Evolutionary conservation across 176 grass and related monocot genomes (phyloP).

Genomic region (Raddia guianensis): DNA sequence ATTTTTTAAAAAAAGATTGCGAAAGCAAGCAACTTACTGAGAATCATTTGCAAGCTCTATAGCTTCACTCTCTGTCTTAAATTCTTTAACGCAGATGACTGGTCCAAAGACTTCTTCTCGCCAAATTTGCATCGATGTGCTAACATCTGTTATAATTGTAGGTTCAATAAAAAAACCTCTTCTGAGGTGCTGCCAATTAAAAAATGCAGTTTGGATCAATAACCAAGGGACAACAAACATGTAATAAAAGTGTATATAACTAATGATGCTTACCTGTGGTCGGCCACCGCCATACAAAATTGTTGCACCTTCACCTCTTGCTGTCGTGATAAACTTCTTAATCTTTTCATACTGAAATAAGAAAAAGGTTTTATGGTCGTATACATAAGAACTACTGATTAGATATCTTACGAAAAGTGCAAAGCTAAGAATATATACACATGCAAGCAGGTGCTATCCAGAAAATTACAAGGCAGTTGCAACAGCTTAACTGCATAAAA

Average conservation of each 20-base stretch:
- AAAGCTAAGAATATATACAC: neutral
- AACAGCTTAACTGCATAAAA: conserved; percentile 22
- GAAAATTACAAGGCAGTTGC: neutral
- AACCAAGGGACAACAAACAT: conserved; percentile 5
- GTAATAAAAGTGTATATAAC: neutral
- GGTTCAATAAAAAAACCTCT: conserved; percentile 94
- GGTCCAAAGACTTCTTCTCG: conserved; percentile 95
- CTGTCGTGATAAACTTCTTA: conserved; percentile 74
- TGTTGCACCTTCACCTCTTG: conserved; percentile 83
- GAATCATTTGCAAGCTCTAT: conserved; percentile 94
- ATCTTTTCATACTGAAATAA: conserved; percentile 83
- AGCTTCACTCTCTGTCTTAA: conserved; percentile 87
- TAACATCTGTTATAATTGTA: conserved; percentile 81
- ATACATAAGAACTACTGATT: neutral
- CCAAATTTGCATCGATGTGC: conserved; percentile 96
- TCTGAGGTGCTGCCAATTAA: conserved; percentile 67
- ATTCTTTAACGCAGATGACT: conserved; percentile 87
- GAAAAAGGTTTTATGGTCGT: neutral
- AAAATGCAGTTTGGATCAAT: conserved; percentile 33
- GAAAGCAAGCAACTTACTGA: conserved; percentile 62
- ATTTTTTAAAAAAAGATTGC: neutral
- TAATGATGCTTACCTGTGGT: conserved; percentile 61
- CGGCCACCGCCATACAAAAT: conserved; percentile 74
- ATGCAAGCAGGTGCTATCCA: neutral
- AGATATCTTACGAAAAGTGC: conserved; percentile 7